Evolutionary conservation across 1,284 basidiomycete genomes (phyloP), one percentile per base, ranked within the genome.

Genomic region (Trametes hirsuta): DNA sequence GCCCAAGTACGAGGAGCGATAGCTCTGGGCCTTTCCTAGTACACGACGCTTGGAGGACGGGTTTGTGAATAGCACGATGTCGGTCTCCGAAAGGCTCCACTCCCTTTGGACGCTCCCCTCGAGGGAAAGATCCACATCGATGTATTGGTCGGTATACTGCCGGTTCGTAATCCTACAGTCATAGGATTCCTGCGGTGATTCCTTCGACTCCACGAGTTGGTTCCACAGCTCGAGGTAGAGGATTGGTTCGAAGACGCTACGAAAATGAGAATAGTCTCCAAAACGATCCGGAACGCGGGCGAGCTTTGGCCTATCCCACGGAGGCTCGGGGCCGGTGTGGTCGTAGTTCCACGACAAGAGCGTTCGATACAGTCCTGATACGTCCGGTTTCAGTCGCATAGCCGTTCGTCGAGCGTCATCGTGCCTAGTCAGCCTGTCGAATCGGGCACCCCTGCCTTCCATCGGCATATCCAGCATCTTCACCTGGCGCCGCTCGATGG

Each of bases 201-300:
- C 87, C 68, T 93, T 91, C 34, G 94, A 86, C 71, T 93, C 84
- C 37, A 79, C 71, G 57, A 98, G 83, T 70, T 98, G 94, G 34
- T 91, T 87, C 96, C 97, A 98, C 64, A 93, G 90, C 75, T 99
- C 97, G 61, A 94, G 81, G 35, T 96, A 77, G 24, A 98, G 79
- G n/a, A 99, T 80, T 1, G 97, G 95, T 66, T 94, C 87, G 70
- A 97, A 95, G 25, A 90, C 79, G 25, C 78, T 77, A 42, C 85
- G 82, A 74, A 97, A 99, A 35, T 95, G 84, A 4, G 79, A 72
- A 53, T 87, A 83, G 59, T 84, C 82, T 2, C 69, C 68, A 72
- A 98, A 98, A 6, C 74, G 77, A 50, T 86, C 83, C 0, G 91
- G 91, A 4, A 97, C 81, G 4, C 73, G 75, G 6, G 69, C 63